A percentile compares a stretch with the other conserved stretches of the same genome.
phyloP scores from a whole-genome alignment of 2,329 filamentous ascomycete genomes.

The Nemania bipapillata region DNA sequence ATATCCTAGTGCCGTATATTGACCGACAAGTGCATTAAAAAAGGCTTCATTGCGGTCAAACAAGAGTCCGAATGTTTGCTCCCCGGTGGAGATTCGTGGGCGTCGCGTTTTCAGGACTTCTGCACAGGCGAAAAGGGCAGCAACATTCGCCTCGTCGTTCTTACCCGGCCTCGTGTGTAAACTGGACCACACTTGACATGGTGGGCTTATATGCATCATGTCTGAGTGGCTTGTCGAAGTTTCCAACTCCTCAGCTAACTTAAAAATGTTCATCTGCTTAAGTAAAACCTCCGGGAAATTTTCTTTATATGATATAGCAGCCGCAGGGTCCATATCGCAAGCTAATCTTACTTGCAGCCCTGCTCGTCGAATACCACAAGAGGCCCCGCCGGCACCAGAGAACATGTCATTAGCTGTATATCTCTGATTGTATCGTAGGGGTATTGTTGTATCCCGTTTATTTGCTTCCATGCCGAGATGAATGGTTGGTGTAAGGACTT shows the following conservation, averaged over 20 bases:
- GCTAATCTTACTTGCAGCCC: slow-evolving; percentile 69
- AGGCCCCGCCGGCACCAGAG: slow-evolving; percentile 77
- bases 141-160: slow-evolving; percentile 73
- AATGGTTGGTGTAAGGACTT: slow-evolving; percentile 29
- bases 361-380: slow-evolving; percentile 67
- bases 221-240: slow-evolving; percentile 62
- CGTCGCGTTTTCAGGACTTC: slow-evolving; percentile 65
- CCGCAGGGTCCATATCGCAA: slow-evolving; percentile 69
- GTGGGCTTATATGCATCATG: slow-evolving; percentile 76
- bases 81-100: slow-evolving; percentile 77
- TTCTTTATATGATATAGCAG: slow-evolving; percentile 64
- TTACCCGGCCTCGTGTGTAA: slow-evolving; percentile 69
- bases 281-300: slow-evolving; percentile 67
- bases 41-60: slow-evolving; percentile 61
- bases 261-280: slow-evolving; percentile 57
- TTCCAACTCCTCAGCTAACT: slow-evolving; percentile 56
- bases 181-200: slow-evolving; percentile 78
- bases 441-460: neutral
- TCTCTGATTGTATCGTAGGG: slow-evolving; percentile 52
- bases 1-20: slow-evolving; percentile 72
- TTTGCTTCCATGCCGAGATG: slow-evolving; percentile 41
- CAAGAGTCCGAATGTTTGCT: slow-evolving; percentile 77
- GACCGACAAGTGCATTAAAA: slow-evolving; percentile 68
- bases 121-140: slow-evolving; percentile 62
- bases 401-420: slow-evolving; percentile 79